Evolutionary conservation across 1,284 basidiomycete genomes (phyloP), one percentile per base, ranked within the genome.

Genomic region (Cystobasidium slooffiae): DNA sequence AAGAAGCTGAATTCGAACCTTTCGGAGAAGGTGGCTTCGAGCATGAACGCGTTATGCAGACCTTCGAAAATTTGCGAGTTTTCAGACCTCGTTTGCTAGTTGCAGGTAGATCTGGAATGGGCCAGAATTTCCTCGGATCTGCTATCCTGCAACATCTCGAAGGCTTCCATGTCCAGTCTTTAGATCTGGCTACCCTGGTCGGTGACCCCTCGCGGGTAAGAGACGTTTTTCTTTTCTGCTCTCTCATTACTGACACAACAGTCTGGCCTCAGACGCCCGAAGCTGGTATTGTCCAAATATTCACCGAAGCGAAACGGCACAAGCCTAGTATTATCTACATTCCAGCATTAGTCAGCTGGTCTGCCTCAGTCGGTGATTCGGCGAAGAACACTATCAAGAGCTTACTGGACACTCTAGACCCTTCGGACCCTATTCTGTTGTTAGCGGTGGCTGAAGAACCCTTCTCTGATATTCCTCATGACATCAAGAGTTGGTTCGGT

Each of bases 321-420:
- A 95, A 97, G 79, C 97, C 97, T 0, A 95, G 94, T 0, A 90
- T 99, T 53, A 87, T 99, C 63, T 99, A 94, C 83, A 93, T 99
- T 59, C 97, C 96, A 0, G 92, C 93, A 0, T 86, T 99, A 0
- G 82, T 89, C 0, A 88, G 91, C 7, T 99, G 96, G 95, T 91
- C 91, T 68, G 85, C 88, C 1, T 89, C 93, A 0, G 87, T 99
- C 9, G 88, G 90, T 0, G 95, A 98, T 76, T 89, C 90, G 0
- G 88, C 94, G 0, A 87, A 93, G 22, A 88, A 90, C 1, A 97
- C 94, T 0, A 88, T 97, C 53, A 89, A 90, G 56, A 89, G 95
- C 0, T 90, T 99, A 86, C 88, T 99, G 7, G 94, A 97, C 79
- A 90, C 92, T 3, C 87, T 99, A 1, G 86, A 91, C 0, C 90